A percentile compares a stretch with the other conserved stretches of the same genome.
Evolutionary conservation across 2,329 filamentous ascomycete species (phyloP).

Genomic region (Chaetomiaceae sp.): DNA sequence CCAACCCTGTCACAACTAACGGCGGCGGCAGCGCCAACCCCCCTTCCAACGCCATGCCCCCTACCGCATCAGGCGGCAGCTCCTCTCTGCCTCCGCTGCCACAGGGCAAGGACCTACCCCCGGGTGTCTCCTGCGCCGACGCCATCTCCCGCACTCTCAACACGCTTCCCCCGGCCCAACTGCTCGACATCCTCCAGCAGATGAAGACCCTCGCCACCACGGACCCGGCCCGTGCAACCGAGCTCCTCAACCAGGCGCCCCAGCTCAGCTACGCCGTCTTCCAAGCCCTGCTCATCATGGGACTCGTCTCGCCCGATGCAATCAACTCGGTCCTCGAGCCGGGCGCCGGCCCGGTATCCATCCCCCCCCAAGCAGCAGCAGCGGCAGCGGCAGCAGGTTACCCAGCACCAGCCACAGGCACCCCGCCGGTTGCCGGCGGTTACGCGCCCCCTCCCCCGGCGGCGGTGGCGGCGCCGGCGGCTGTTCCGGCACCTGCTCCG

Average conservation of each 20-base stretch:
- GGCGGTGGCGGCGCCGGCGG: constrained; percentile 26
- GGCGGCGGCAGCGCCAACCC: constrained; percentile 21
- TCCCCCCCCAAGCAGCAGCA: too few relatives aligned
- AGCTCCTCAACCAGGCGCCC: constrained; percentile 81
- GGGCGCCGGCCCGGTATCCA: too few relatives aligned
- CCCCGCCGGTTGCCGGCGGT: constrained; percentile 44
- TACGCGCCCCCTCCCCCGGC: constrained; percentile 36
- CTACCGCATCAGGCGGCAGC: constrained; percentile 27
- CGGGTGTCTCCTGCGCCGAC: constrained; percentile 78
- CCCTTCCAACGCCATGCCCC: background rate
- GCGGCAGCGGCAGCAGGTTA: too few relatives aligned
- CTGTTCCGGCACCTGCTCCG: constrained; percentile 28
- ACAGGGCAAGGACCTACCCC: constrained; percentile 75
- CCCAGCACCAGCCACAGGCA: constrained; percentile 45
- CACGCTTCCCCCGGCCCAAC: constrained; percentile 78
- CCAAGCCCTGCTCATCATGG: constrained; percentile 88
- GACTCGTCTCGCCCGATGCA: constrained; percentile 79
- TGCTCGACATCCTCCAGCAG: constrained; percentile 88
- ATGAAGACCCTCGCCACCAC: constrained; percentile 86
- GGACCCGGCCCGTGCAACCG: constrained; percentile 78
- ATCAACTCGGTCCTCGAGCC: constrained; percentile 76
- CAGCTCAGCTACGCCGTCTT: constrained; percentile 95
- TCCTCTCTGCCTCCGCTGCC: constrained; percentile 70
- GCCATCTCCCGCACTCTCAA: constrained; percentile 88
- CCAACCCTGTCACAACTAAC: constrained; percentile 20